These are phyloP conservation scores for Trifolium fragiferum DNA, from an alignment of 306 rosid species.

Conservation along the genomic window DNA sequence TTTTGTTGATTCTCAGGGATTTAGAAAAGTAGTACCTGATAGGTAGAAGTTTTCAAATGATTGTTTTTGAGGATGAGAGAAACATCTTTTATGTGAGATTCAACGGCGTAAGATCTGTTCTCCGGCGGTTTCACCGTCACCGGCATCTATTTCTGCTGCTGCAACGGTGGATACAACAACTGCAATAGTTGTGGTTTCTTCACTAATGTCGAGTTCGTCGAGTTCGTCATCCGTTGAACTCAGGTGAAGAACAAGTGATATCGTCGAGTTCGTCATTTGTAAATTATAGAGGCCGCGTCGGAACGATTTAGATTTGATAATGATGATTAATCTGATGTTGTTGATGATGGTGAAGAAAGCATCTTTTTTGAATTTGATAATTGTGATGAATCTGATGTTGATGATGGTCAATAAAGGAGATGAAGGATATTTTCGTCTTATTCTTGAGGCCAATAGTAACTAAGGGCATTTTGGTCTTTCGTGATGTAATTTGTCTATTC, in stretches of 20 bases:
- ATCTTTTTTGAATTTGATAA: too few species aligned
- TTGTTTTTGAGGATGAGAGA: conserved; percentile 68
- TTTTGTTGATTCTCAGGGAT: conserved; percentile 75
- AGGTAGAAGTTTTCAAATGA: conserved; percentile 94
- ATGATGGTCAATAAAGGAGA: too few species aligned
- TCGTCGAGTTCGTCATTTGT: conserved; percentile 75
- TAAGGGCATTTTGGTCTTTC: too few species aligned
- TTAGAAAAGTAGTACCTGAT: conserved; percentile 81
- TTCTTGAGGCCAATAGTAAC: too few species aligned
- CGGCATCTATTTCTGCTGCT: not conserved
- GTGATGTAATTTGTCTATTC: too few species aligned
- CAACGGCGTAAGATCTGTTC: conserved; percentile 70
- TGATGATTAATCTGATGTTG: too few species aligned
- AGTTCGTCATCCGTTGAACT: conserved; percentile 75
- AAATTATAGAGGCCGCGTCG: too few species aligned
- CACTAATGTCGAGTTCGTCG: conserved; percentile 36
- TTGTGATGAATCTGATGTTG: too few species aligned
- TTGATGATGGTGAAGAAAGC: too few species aligned
- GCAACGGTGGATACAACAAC: conserved; percentile 1
- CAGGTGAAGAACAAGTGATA: conserved; percentile 72
- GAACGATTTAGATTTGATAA: too few species aligned
- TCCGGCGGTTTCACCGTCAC: conserved; percentile 16
- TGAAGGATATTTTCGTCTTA: too few species aligned
- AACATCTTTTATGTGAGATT: conserved; percentile 72
- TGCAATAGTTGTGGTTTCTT: conserved; percentile 22